A percentile compares a stretch with the other conserved stretches of the same genome.
Evolutionary conservation across 306 rosid species (phyloP).

Genomic region (Crataegus laevigata): DNA sequence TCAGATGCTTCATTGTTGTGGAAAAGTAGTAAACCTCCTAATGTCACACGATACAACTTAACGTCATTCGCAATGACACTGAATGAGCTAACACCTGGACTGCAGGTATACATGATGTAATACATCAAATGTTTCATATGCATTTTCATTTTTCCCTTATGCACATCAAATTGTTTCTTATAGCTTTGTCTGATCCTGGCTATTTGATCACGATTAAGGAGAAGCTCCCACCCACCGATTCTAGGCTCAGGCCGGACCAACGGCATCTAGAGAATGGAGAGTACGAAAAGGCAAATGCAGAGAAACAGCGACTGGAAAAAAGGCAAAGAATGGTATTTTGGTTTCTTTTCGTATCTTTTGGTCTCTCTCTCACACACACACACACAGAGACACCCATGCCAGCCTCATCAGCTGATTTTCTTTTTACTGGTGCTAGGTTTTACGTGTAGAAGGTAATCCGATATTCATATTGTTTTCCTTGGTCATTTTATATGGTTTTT

Average conservation of each 20-base stretch:
- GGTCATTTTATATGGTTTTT: not conserved
- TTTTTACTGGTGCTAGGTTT: not conserved
- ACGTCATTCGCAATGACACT: conserved; percentile 86
- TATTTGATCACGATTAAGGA: conserved; percentile 95
- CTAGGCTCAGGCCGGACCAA: conserved; percentile 96
- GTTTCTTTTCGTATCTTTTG: conserved; percentile 7
- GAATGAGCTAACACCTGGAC: conserved; percentile 72
- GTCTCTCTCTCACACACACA: not conserved
- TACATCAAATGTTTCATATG: conserved; percentile 22
- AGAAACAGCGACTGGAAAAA: conserved; percentile 85
- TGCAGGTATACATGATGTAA: conserved; percentile 67
- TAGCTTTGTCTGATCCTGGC: conserved; percentile 78
- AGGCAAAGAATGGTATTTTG: conserved; percentile 93
- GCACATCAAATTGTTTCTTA: conserved; percentile 48
- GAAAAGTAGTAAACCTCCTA: conserved; percentile 59
- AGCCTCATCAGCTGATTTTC: not conserved
- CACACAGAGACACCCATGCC: not conserved
- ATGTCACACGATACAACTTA: conserved; percentile 90
- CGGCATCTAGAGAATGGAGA: conserved; percentile 95
- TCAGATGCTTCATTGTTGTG: conserved; percentile 55
- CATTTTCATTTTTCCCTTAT: conserved; percentile 33
- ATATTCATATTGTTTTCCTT: not conserved
- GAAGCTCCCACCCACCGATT: conserved; percentile 99
- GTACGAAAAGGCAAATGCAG: conserved; percentile 83
- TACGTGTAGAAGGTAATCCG: not conserved